phyloP scores from a whole-genome alignment of 1,284 basidiomycete species.

The Pyrrhoderma lamaoense region DNA sequence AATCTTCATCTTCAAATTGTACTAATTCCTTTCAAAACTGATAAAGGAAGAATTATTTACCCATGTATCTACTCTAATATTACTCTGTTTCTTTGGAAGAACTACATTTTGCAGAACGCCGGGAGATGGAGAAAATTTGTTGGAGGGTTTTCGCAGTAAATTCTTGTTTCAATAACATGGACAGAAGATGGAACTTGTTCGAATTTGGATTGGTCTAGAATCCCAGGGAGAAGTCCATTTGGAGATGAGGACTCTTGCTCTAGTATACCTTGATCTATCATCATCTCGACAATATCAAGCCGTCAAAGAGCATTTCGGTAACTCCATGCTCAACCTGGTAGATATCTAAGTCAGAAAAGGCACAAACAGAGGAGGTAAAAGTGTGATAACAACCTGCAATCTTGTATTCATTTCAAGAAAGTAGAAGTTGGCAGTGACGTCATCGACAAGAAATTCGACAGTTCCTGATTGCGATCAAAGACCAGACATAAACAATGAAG shows the following conservation, averaged over 20 bases:
- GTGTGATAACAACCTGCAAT: slow-evolving; percentile 41
- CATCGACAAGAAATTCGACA: slow-evolving; percentile 62
- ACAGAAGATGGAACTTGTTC: slow-evolving; percentile 22
- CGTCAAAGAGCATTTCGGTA: slow-evolving; percentile 51
- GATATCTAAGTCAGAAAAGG: slow-evolving; percentile 1
- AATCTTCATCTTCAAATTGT: slow-evolving; percentile 28
- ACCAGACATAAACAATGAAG: not conserved
- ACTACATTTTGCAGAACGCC: slow-evolving; percentile 54
- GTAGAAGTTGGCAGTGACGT: slow-evolving; percentile 47
- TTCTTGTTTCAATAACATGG: slow-evolving; percentile 55
- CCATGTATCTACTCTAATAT: slow-evolving; percentile 51
- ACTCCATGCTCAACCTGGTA: slow-evolving; percentile 61
- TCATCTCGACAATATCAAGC: slow-evolving; percentile 62
- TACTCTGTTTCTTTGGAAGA: slow-evolving; percentile 27
- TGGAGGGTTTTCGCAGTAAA: slow-evolving; percentile 64
- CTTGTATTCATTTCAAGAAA: slow-evolving; percentile 75
- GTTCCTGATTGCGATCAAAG: slow-evolving; percentile 38
- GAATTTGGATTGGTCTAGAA: slow-evolving; percentile 29
- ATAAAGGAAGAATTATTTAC: slow-evolving; percentile 25
- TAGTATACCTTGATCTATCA: slow-evolving; percentile 48
- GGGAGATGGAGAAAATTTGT: slow-evolving; percentile 52
- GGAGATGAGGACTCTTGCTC: slow-evolving; percentile 23
- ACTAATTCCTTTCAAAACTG: not conserved
- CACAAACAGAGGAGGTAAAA: not conserved
- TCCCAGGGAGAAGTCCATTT: slow-evolving; percentile 21